A percentile compares a stretch with the other conserved stretches of the same genome.
Evolutionary conservation across 2,329 filamentous ascomycete species (phyloP).

Genomic region (Sclerotinia sclerotiorum): DNA sequence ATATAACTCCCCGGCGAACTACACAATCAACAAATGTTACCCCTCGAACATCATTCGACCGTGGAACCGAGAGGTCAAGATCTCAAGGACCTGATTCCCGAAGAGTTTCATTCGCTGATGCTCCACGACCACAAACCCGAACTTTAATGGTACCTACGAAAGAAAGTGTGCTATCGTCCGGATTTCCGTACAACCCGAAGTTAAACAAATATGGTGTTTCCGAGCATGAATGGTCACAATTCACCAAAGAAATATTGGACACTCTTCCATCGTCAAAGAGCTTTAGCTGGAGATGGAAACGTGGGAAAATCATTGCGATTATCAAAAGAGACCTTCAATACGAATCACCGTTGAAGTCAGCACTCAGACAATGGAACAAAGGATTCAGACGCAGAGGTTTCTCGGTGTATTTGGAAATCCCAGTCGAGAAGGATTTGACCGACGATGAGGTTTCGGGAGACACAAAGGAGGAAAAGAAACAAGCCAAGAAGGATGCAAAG

Average conservation of each 20-base stretch:
- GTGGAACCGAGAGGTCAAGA: constrained; percentile 18
- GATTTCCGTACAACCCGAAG: constrained; percentile 33
- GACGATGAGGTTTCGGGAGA: constrained; percentile 14
- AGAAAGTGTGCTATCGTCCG: constrained; percentile 32
- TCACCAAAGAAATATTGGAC: constrained; percentile 32
- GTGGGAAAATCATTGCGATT: constrained; percentile 5
- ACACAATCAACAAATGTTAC: constrained; percentile 21
- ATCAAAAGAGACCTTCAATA: constrained; percentile 29
- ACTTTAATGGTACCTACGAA: constrained; percentile 29
- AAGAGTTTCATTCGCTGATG: constrained; percentile 21
- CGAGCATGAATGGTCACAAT: constrained; percentile 34
- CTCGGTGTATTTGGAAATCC: constrained; percentile 33
- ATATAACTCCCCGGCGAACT: constrained; percentile 1
- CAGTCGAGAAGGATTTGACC: constrained; percentile 19
- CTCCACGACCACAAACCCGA: constrained; percentile 6
- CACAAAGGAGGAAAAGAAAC: constrained; percentile 21
- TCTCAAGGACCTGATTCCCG: constrained; percentile 23
- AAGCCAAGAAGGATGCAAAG: constrained; percentile 24
- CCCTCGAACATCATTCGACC: constrained; percentile 19
- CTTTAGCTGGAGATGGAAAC: constrained; percentile 13
- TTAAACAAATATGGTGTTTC: constrained; percentile 29
- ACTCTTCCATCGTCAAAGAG: constrained; percentile 21
- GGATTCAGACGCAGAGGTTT: constrained; percentile 31
- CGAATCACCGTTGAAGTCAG: constrained; percentile 30
- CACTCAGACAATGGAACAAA: constrained; percentile 33